Evolutionary conservation across 1,284 basidiomycete genomes (phyloP), one percentile per base, ranked within the genome.

Genomic region (Hemileia vastatrix): DNA sequence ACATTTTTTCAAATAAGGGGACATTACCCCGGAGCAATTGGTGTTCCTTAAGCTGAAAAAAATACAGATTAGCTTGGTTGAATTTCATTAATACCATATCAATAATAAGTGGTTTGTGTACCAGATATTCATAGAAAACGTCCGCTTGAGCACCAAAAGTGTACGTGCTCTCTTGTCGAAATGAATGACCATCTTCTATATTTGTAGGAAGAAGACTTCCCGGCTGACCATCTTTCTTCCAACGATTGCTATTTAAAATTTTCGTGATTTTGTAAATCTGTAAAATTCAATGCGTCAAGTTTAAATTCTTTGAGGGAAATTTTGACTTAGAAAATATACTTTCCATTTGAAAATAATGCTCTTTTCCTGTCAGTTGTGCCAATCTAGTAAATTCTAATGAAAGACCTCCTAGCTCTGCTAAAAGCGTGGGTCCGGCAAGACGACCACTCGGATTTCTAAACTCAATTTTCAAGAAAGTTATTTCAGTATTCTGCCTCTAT

Each of bases 101-200:
- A n/a, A n/a, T n/a, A n/a, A n/a, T n/a, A n/a, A 21, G 19, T 43
- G 2, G 9, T 36, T 32, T 4, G 19, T 21, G n/a, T n/a, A 67
- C 67, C 19, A 82, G 73, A 68, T 82, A 82, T 67, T 82, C 81
- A 70, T 81, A 82, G 71, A 80, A 82, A 24, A 73, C 77, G 65
- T 77, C 76, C 3, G 72, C 68, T 62, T 43, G 65, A 5, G 24
- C 56, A 24, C 53, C 65, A 59, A 21, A 2, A 45, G 32, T 15
- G 51, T 49, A 27, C n/a, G 45, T 19, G 24, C 19, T 8, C n/a
- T n/a, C n/a, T n/a, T n/a, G n/a, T n/a, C n/a, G n/a, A n/a, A n/a
- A n/a, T n/a, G n/a, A n/a, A n/a, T n/a, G n/a, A n/a, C n/a, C n/a
- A 0, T 79, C 75, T 55, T 75, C 71, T 67, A 82, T 72, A 58